Base-by-base conservation (phyloP, 352 stramenopile species). In the Phytophthora quininea region DNA sequence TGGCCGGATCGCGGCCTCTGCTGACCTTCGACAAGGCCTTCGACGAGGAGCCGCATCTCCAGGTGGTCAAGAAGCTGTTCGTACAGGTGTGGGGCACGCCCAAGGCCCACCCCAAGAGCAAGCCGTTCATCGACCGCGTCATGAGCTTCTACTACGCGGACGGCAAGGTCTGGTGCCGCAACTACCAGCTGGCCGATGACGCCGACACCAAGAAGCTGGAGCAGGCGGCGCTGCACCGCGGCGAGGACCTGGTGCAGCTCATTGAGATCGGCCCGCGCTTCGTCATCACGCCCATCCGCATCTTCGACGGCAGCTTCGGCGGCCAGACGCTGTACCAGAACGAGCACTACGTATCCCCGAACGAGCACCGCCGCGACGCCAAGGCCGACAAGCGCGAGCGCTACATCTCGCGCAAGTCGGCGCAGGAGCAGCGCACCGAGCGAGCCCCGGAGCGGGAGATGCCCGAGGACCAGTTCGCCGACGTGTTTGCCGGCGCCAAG, bases 241-340 rank as follows among this genome's bases (percentile, higher is more conserved):
- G 88, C 59, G 88, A 96, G 59, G 88, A 96, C 60, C 83, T 95
- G 30, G 97, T 98, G 59, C 96, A 98, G 65, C 86, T 99, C 1
- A 98, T 99, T 46, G 98, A 99, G 84, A 99, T 99, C 62, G 98
- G 98, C 37, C 98, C 98, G 24, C 91, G 98, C 46, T 99, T 99
- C 79, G 97, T 99, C 49, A 89, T 99, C 45, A 97, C 98, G 57
- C 97, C 97, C 12, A 99, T 99, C 67, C 89, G 98, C 45, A 98
- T 99, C 67, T 99, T 99, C 70, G 90, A 97, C 63, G 98, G 98
- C 67, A 99, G 95, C 62, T 99, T 99, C 77, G 97, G 96, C 43
- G 98, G 98, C 31, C 95, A 98, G 74, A 99, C 97, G 43, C 74
- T 99, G 15, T 99, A 98, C 76, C 88, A 98, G 74, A 99, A 99